Evolutionary conservation across 2,329 filamentous ascomycete genomes (phyloP).

Genomic region (Trichoderma koningii): DNA sequence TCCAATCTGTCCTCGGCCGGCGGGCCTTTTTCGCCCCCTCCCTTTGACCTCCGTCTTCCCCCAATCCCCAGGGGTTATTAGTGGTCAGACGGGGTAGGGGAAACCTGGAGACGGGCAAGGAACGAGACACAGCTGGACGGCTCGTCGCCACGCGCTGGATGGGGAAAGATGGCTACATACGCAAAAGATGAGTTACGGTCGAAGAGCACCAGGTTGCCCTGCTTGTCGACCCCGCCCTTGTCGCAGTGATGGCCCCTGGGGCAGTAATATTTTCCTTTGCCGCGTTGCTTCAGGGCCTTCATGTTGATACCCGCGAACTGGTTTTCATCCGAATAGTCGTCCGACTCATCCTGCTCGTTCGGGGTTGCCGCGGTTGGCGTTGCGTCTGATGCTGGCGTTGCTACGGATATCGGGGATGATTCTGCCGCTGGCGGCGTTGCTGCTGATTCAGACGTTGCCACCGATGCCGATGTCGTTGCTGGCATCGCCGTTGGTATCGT

Average conservation of each 20-base stretch:
- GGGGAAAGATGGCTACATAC: conserved; percentile 33
- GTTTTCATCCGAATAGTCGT: conserved; percentile 42
- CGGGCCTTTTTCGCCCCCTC: neutral
- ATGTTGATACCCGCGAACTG: conserved; percentile 43
- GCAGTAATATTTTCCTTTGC: conserved; percentile 45
- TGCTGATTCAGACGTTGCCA: neutral
- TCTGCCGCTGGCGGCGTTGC: conserved; percentile 19
- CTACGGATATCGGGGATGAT: conserved; percentile 27
- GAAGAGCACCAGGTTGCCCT: conserved; percentile 44
- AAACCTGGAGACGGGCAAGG: neutral
- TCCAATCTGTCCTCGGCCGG: neutral
- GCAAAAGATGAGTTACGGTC: conserved; percentile 48
- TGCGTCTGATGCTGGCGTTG: neutral
- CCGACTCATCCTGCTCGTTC: conserved; percentile 34
- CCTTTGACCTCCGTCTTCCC: neutral
- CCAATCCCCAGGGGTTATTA: neutral
- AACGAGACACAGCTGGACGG: neutral
- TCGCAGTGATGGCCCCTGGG: conserved; percentile 42
- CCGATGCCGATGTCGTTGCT: neutral
- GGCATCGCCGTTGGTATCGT: neutral
- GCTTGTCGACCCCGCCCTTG: conserved; percentile 46
- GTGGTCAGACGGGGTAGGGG: neutral
- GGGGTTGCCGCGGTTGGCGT: neutral
- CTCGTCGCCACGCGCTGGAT: neutral
- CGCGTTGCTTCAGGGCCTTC: conserved; percentile 44